A percentile compares a stretch with the other conserved stretches of the same genome.
Conservation (phyloP, 2,329 filamentous ascomycete species). For the Drechslerella coelobrocha region DNA sequence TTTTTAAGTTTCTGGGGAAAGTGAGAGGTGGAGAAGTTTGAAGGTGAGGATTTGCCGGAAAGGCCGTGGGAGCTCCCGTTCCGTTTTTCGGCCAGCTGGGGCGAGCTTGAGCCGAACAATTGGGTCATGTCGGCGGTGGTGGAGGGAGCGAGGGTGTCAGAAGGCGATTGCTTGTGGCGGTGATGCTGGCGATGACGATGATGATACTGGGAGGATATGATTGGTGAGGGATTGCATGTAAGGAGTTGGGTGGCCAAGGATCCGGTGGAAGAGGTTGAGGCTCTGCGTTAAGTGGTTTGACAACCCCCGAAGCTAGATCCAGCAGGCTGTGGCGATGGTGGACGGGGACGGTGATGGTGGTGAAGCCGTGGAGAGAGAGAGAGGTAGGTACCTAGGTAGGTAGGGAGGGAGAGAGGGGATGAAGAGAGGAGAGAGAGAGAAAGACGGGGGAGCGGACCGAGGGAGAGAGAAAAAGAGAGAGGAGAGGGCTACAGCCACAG, state of each 20-base stretch:
- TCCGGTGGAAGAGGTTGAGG: not conserved
- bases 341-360: too few relatives aligned
- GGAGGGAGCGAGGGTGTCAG: not conserved
- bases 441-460: too few relatives aligned
- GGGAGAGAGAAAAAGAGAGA: too few relatives aligned
- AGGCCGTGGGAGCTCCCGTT: conserved; percentile 15
- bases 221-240: not conserved
- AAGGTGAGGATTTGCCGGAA: conserved; percentile 21
- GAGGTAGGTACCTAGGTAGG: too few relatives aligned
- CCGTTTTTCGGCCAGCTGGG: conserved; percentile 32
- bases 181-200: not conserved
- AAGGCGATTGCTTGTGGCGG: not conserved
- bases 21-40: conserved; percentile 58
- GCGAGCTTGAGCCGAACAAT: conserved; percentile 42
- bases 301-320: too few relatives aligned
- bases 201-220: not conserved
- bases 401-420: too few relatives aligned
- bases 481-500: too few relatives aligned
- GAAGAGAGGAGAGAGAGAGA: too few relatives aligned
- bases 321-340: too few relatives aligned
- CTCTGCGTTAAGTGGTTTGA: too few relatives aligned
- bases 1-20: conserved; percentile 74
- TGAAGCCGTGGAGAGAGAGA: too few relatives aligned
- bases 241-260: not conserved
- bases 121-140: conserved; percentile 26